phyloP scores from a whole-genome alignment of 306 rosid species.

The Acacia acuminata region DNA sequence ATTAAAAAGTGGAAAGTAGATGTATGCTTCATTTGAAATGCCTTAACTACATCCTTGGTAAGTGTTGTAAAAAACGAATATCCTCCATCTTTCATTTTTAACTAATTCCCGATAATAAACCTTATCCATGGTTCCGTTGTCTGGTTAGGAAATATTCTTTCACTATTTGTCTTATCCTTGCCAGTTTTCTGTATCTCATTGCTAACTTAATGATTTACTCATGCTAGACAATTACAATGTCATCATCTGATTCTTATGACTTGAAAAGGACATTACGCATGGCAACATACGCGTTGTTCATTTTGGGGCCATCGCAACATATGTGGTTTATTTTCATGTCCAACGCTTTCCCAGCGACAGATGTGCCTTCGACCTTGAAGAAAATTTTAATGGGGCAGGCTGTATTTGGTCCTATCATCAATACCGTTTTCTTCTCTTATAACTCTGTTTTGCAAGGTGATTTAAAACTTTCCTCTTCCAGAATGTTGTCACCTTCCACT shows the following conservation, averaged over 20 bases:
- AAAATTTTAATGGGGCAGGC: slow-evolving; percentile 73
- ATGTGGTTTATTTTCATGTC: slow-evolving; percentile 68
- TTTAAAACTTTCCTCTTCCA: slow-evolving; percentile 6
- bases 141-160: neutral
- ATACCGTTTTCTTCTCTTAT: slow-evolving; percentile 73
- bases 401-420: slow-evolving; percentile 63
- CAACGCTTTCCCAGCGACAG: slow-evolving; percentile 52
- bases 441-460: slow-evolving; percentile 65
- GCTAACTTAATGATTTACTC: slow-evolving; percentile 1
- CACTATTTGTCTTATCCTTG: neutral
- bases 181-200: neutral
- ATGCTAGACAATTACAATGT: slow-evolving; percentile 54
- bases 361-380: slow-evolving; percentile 62
- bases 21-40: neutral
- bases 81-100: neutral
- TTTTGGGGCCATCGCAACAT: slow-evolving; percentile 83
- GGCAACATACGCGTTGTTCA: slow-evolving; percentile 64
- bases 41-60: neutral
- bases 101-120: neutral
- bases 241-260: slow-evolving; percentile 52
- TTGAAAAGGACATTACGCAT: slow-evolving; percentile 58
- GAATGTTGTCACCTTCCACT: neutral
- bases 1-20: neutral
- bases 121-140: neutral
- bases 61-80: neutral